These are phyloP conservation scores for Debaryomyces udenii DNA, from an alignment of 1,139 yeast species.

Conservation along the genomic window DNA sequence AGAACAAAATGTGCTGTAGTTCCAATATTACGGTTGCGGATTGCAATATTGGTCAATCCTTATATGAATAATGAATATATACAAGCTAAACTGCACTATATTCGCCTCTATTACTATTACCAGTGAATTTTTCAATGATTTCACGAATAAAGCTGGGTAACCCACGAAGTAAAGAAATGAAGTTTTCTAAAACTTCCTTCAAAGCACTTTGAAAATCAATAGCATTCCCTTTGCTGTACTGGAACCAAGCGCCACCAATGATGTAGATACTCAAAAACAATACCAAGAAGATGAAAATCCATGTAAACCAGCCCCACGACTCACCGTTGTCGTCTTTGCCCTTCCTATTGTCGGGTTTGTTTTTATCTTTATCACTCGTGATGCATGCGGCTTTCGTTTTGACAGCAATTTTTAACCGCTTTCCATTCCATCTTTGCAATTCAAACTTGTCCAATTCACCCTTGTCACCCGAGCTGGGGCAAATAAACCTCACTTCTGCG, in stretches of 20 bases:
- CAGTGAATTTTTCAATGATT: constrained; percentile 68
- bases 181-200: constrained; percentile 74
- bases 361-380: constrained; percentile 29
- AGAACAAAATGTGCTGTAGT: no score
- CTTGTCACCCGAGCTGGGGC: constrained; percentile 44
- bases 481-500: constrained; percentile 55
- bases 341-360: constrained; percentile 25
- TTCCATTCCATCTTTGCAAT: constrained; percentile 38
- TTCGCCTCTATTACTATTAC: constrained; percentile 76
- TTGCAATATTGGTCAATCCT: neutral
- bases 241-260: constrained; percentile 81
- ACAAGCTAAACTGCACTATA: constrained; percentile 76
- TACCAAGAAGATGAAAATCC: constrained; percentile 70
- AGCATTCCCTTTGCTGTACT: constrained; percentile 55
- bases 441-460: constrained; percentile 37
- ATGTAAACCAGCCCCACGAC: constrained; percentile 79
- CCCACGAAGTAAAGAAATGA: constrained; percentile 59
- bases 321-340: constrained; percentile 37
- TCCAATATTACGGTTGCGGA: neutral
- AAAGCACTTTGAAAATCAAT: constrained; percentile 56
- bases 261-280: constrained; percentile 72
- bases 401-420: constrained; percentile 28
- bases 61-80: constrained; percentile 1
- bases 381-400: constrained; percentile 43
- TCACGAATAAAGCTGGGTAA: constrained; percentile 75